These are phyloP conservation scores for Leersia perrieri DNA, from an alignment of 176 grass and related monocot genomes.

Conservation along the genomic window DNA sequence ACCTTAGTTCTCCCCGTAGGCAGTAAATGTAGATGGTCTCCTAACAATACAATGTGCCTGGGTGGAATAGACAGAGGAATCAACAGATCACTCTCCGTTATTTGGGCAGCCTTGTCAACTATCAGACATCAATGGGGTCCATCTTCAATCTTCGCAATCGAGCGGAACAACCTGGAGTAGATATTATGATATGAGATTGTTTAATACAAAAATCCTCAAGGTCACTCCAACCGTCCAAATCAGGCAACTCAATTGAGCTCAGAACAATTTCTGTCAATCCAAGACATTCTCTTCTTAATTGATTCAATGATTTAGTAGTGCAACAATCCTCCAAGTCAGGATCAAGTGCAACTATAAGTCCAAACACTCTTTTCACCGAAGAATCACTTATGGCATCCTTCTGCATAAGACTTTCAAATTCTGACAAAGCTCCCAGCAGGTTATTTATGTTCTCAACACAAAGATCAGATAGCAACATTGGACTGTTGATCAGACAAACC, in stretches of 20 bases:
- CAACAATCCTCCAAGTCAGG: neutral
- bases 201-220: neutral
- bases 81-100: neutral
- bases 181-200: neutral
- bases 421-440: neutral
- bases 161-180: neutral
- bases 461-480: neutral
- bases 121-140: neutral
- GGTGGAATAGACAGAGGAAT: neutral
- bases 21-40: neutral
- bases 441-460: neutral
- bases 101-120: neutral
- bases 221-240: no score
- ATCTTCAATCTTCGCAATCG: neutral
- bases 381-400: neutral
- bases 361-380: neutral
- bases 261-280: neutral
- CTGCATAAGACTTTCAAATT: neutral
- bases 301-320: neutral
- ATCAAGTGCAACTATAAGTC: neutral
- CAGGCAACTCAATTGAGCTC: neutral
- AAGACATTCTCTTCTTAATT: neutral
- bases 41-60: neutral
- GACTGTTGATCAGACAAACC: neutral
- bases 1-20: neutral